Evolutionary conservation across 2,329 filamentous ascomycete species (phyloP), one percentile per base, ranked within the genome.

Genomic region (Exophiala dermatitidis): DNA sequence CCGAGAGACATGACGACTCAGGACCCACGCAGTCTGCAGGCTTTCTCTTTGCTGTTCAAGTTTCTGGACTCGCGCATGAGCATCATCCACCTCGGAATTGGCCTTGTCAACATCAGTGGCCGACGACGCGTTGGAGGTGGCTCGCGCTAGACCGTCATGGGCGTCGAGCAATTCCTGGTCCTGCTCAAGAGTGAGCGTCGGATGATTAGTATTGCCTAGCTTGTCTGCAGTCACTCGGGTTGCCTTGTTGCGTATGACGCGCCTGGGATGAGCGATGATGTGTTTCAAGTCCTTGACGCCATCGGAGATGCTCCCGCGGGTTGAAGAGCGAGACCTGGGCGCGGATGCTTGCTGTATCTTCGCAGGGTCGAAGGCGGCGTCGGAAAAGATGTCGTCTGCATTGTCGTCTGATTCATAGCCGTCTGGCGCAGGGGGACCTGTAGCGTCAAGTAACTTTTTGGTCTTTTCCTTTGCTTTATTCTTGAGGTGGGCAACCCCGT

Each of bases 21-120:
- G 68, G 2, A 66, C 68, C 69, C 70, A 72, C 10, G 68, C 70
- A 28, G 67, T 67, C 31, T 64, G 64, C 38, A 69, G 62, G 53
- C 67, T 68, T 52, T 69, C 64, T 12, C 68, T 63, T 29, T 68
- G 62, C 6, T 59, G 59, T 54, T 72, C 65, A 10, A 73, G 52
- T 26, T 63, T 55, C 8, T 66, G 52, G 8, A 72, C 53, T 26
- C 48, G 61, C 30, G 59, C 46, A 26, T 58, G 53, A 7, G 62
- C 62, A 47, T 56, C 49, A 32, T 60, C 50, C 10, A 56, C 19
- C 10, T 58, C 44, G 34, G 41, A 40, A 42, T 34, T n/a, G 37
- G 19, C 40, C 28, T 57, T 47, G 33, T 59, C 53, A 4, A 49
- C 46, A 29, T 60, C 56, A 5, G 51, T 54, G 5, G 9, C 38